Evolutionary conservation across 495 filamentous ascomycete genomes (phyloP).

Genomic region (Annulohypoxylon stygium): DNA sequence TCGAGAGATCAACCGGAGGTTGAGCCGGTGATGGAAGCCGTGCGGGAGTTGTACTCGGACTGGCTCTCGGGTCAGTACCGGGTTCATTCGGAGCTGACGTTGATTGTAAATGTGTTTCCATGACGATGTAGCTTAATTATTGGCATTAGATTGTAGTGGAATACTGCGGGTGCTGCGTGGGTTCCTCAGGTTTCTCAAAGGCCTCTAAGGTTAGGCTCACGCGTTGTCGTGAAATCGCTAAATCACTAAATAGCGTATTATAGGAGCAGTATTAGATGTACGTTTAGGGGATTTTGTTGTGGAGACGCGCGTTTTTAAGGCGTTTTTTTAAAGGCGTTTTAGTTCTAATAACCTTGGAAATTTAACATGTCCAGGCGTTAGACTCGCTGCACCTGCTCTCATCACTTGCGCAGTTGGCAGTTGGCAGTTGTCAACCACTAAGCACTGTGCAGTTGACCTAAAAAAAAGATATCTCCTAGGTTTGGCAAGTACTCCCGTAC

Average conservation of each 20-base stretch:
- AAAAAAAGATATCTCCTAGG: neutral
- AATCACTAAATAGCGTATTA: neutral
- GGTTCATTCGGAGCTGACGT: slow-evolving; percentile 17
- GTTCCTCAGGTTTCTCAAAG: slow-evolving; percentile 3
- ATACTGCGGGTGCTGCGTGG: neutral
- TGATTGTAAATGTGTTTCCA: slow-evolving; percentile 33
- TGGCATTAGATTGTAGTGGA: slow-evolving; percentile 25
- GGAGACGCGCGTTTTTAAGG: slow-evolving; percentile 23
- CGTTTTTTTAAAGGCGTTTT: neutral
- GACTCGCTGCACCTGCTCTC: slow-evolving; percentile 12
- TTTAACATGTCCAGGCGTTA: neutral
- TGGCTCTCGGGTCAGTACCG: neutral
- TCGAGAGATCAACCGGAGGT: slow-evolving; percentile 12
- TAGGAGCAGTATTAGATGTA: neutral
- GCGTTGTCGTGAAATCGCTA: slow-evolving; percentile 18
- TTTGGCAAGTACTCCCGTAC: slow-evolving; percentile 13
- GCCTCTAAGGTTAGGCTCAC: neutral
- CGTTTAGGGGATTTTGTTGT: slow-evolving; percentile 24
- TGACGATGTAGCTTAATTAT: slow-evolving; percentile 20
- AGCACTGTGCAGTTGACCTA: neutral
- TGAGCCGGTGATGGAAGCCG: slow-evolving; percentile 22
- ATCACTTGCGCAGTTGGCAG: neutral
- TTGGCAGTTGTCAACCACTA: neutral
- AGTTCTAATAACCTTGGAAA: no score
- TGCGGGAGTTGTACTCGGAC: slow-evolving; percentile 7